Evolutionary conservation across 2,329 filamentous ascomycete genomes (phyloP), one percentile per base, ranked within the genome.

Genomic region (Ploettnerulaceae sp.): DNA sequence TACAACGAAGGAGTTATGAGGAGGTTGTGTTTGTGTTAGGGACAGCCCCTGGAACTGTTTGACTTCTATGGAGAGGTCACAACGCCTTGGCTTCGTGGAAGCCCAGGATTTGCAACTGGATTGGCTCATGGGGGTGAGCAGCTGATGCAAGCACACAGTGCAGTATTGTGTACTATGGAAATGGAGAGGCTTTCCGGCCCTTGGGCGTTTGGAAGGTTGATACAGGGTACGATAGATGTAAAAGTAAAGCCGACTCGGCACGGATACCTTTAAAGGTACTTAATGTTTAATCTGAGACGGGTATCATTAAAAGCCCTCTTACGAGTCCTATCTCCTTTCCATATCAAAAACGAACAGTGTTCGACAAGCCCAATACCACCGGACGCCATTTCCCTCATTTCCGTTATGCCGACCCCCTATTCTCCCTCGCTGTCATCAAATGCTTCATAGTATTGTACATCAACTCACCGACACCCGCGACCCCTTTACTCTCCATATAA

Each of bases 401-500:
- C 17, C 5, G 9, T 44, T 24, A 36, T n/a, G 17, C 41, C 29
- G 35, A 26, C 5, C 20, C 32, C 24, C 36, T 14, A 3, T 33
- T 44, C 15, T 44, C 41, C 32, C 41, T 35, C 14, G 32, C 41
- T 17, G 41, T 36, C 66, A 80, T 81, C 56, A 91, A 66, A 40
- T 83, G 79, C 62, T 84, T 88, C 78, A 93, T 89, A 1, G 86
- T 90, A 57, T 81, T 87, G 64, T 85, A 85, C 74, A 94, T 83
- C 58, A 94, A 67, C 53, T 82, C 74, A 12, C 77, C 75, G 22
- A 91, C 72, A 0, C 89, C 89, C 8, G 65, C 67, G 35, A 85
- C 72, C 0, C 84, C 84, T 43, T 74, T 75, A 5, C 67, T 69
- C 48, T 84, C 82, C 51, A 94, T 66, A 66, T 81, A 79, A 39